Percentiles rank a stretch among this genome's conserved stretches.
Evolutionary conservation across 768 basidiomycete genomes (phyloP).

Genomic region (Lentinula sp.): DNA sequence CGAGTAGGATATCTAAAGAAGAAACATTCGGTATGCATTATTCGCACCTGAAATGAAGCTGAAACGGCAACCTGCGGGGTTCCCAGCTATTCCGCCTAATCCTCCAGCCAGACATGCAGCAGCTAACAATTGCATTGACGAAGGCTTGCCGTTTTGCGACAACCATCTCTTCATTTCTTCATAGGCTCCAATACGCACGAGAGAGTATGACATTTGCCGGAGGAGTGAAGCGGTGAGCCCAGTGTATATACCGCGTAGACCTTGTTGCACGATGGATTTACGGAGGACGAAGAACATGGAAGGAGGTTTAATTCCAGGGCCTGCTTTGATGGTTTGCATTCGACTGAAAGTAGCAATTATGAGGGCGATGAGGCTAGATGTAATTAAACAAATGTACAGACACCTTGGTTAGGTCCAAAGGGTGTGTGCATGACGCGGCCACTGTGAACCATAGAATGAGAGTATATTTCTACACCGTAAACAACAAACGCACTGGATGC

Average conservation of each 20-base stretch:
- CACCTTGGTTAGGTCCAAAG: conserved; percentile 84
- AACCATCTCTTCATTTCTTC: conserved; percentile 66
- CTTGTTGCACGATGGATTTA: conserved; percentile 57
- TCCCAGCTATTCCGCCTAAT: conserved; percentile 79
- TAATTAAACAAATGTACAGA: conserved; percentile 23
- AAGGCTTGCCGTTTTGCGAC: conserved; percentile 44
- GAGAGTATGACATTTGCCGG: conserved; percentile 88
- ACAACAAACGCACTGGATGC: conserved; percentile 46
- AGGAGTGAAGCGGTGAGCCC: conserved; percentile 79
- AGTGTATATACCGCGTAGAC: conserved; percentile 70
- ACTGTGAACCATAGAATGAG: conserved; percentile 32
- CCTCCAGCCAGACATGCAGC: conserved; percentile 72
- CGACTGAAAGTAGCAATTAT: conserved; percentile 37
- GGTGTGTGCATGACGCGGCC: conserved; percentile 79
- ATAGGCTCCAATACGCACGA: conserved; percentile 79
- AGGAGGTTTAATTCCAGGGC: conserved; percentile 41
- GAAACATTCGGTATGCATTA: not conserved
- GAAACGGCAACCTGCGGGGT: conserved; percentile 58
- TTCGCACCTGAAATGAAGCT: not conserved
- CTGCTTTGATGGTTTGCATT: conserved; percentile 66
- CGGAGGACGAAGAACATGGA: conserved; percentile 64
- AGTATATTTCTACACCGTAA: too few relatives aligned
- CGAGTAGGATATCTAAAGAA: conserved; percentile 57
- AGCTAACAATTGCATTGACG: conserved; percentile 46
- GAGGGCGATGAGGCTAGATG: not conserved